These are phyloP conservation scores for Celoporthe dispersa DNA, from an alignment of 2,329 filamentous ascomycete species.

Conservation along the genomic window DNA sequence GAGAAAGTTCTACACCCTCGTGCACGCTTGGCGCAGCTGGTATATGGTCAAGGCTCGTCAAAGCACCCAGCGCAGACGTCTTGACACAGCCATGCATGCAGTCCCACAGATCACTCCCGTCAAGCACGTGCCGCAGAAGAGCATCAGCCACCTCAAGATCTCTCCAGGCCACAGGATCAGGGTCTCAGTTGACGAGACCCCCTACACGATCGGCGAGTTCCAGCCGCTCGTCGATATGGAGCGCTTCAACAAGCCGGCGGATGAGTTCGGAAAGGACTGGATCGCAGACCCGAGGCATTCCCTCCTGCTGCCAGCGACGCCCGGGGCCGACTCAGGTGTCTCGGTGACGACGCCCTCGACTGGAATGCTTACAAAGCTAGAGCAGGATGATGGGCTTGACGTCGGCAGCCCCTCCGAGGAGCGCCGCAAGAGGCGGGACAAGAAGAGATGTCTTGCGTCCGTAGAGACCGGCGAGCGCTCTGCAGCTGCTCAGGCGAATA, in stretches of 20 bases:
- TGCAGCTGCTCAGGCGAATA: slow-evolving; percentile 4
- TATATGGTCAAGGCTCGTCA: slow-evolving; percentile 69
- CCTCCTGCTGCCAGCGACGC: not conserved
- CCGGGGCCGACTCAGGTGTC: not conserved
- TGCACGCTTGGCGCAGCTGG: slow-evolving; percentile 90
- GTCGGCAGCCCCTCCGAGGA: slow-evolving; percentile 9
- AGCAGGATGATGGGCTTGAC: not conserved
- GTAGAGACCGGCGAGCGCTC: not conserved
- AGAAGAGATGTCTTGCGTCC: not conserved
- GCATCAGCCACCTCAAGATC: slow-evolving; percentile 37
- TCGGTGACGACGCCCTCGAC: slow-evolving; percentile 11
- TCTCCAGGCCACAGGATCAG: slow-evolving; percentile 42
- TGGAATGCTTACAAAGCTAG: not conserved
- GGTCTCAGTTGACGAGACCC: slow-evolving; percentile 53
- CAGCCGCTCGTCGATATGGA: slow-evolving; percentile 69
- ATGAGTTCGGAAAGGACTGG: slow-evolving; percentile 54
- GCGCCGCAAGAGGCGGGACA: slow-evolving; percentile 12
- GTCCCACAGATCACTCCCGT: slow-evolving; percentile 37
- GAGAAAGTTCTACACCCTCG: slow-evolving; percentile 68
- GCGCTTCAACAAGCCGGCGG: slow-evolving; percentile 58
- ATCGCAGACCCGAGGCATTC: slow-evolving; percentile 33
- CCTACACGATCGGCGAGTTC: slow-evolving; percentile 69
- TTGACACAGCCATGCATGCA: slow-evolving; percentile 33
- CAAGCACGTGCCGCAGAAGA: slow-evolving; percentile 38
- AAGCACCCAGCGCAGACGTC: slow-evolving; percentile 37